phyloP scores from a whole-genome alignment of 192 early-diverging fungal genomes.

The Backusella macrospora region DNA sequence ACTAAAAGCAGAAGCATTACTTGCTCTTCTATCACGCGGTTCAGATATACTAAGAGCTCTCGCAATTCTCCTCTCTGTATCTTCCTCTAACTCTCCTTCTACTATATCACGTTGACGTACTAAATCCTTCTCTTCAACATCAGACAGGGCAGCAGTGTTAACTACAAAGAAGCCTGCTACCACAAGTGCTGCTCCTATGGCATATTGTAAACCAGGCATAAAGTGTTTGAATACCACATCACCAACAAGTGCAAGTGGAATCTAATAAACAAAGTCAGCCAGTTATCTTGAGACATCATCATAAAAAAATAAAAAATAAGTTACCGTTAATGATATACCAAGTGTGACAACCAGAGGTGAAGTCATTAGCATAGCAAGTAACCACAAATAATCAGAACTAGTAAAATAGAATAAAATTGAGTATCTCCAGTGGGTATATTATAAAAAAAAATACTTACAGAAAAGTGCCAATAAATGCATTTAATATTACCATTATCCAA shows the following conservation, averaged over 20 bases:
- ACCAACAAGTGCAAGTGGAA: constrained; percentile 69
- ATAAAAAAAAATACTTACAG: constrained; percentile 47
- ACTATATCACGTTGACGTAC: constrained; percentile 15
- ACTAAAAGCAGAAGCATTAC: constrained; percentile 15
- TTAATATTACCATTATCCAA: constrained; percentile 67
- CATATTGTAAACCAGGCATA: constrained; percentile 54
- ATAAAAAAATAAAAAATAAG: constrained; percentile 33
- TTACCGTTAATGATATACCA: constrained; percentile 72
- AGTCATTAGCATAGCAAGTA: constrained; percentile 77
- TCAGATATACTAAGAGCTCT: constrained; percentile 15
- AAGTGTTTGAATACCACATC: constrained; percentile 72
- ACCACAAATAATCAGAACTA: constrained; percentile 79
- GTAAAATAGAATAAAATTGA: not conserved
- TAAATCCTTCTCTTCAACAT: constrained; percentile 30
- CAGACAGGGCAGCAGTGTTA: constrained; percentile 48
- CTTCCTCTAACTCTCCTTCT: constrained; percentile 3
- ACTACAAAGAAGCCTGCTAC: constrained; percentile 70
- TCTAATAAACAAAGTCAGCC: constrained; percentile 29
- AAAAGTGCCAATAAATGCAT: constrained; percentile 80
- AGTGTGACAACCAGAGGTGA: constrained; percentile 82
- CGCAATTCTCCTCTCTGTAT: not conserved
- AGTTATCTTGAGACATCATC: not conserved
- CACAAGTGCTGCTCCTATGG: constrained; percentile 66
- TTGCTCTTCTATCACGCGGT: constrained; percentile 5
- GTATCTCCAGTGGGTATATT: not conserved